A percentile compares a stretch with the other conserved stretches of the same genome.
phyloP scores from a whole-genome alignment of 192 early-diverging fungal species.

The Umbelopsis ramanniana region DNA sequence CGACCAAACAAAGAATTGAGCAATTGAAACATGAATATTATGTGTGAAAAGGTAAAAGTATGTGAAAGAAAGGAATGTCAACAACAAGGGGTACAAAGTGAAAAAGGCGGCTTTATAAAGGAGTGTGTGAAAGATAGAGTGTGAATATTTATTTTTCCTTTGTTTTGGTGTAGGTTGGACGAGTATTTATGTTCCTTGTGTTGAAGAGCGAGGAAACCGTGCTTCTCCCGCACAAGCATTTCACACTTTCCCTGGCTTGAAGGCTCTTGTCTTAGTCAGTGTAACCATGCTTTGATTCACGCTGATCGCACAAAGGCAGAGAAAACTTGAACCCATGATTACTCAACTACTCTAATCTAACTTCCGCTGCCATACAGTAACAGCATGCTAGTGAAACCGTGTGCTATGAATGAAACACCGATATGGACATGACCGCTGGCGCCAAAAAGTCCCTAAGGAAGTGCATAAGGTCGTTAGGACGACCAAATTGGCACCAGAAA shows the following conservation, averaged over 20 bases:
- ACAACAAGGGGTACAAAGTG: neutral
- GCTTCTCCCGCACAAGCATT: no score
- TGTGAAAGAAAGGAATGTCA: neutral
- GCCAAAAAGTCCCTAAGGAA: neutral
- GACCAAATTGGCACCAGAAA: neutral
- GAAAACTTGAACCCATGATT: conserved; percentile 14
- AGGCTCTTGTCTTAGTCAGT: neutral
- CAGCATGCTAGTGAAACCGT: conserved; percentile 17
- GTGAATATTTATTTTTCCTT: neutral
- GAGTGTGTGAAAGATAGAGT: neutral
- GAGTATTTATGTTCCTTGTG: neutral
- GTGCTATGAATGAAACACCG: neutral
- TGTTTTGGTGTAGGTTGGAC: neutral
- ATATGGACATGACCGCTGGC: neutral
- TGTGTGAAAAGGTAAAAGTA: no score
- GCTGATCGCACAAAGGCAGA: conserved; percentile 6
- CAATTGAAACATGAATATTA: conserved; percentile 15
- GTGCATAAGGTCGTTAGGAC: neutral
- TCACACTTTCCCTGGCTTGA: neutral
- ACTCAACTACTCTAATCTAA: neutral
- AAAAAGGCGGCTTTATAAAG: neutral
- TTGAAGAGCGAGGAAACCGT: neutral
- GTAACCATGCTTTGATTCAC: conserved; percentile 24
- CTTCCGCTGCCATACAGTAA: neutral
- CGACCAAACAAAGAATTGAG: conserved; percentile 5